These are phyloP conservation scores for Metschnikowia orientalis DNA, from an alignment of 805 yeast genomes.

Conservation along the genomic window DNA sequence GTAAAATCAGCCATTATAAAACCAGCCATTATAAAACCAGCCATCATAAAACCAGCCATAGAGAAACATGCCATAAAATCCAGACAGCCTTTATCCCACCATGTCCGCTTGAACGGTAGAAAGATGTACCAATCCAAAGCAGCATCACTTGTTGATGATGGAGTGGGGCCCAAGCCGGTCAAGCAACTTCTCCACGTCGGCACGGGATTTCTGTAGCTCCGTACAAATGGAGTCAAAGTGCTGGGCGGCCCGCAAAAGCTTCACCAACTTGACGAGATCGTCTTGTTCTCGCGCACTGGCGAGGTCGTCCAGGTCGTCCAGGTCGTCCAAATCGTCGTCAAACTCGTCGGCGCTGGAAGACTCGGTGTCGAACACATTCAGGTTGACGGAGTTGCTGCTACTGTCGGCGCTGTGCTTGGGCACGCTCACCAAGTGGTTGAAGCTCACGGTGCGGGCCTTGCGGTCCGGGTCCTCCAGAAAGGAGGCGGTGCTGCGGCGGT, in stretches of 20 bases:
- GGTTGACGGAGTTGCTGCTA: slow-evolving; percentile 10
- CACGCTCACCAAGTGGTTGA: slow-evolving; percentile 23
- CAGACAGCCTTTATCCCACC: too few relatives aligned
- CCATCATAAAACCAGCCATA: too few relatives aligned
- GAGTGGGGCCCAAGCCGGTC: slow-evolving; percentile 34
- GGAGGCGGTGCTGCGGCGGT: slow-evolving; percentile 6
- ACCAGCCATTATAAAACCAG: too few relatives aligned
- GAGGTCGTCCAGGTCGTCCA: slow-evolving; percentile 5
- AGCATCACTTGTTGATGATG: slow-evolving; percentile 28
- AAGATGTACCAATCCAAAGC: too few relatives aligned
- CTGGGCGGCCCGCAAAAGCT: slow-evolving; percentile 47
- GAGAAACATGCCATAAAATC: too few relatives aligned
- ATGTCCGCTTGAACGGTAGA: too few relatives aligned
- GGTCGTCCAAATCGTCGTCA: slow-evolving; percentile 1
- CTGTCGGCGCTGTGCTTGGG: slow-evolving; percentile 4
- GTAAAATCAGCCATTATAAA: too few relatives aligned
- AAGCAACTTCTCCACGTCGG: slow-evolving; percentile 49
- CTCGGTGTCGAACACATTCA: slow-evolving; percentile 17
- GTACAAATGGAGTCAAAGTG: slow-evolving; percentile 69
- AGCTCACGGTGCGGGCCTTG: slow-evolving; percentile 32
- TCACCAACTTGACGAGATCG: slow-evolving; percentile 36
- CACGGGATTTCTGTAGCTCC: slow-evolving; percentile 52
- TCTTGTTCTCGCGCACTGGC: slow-evolving; percentile 13
- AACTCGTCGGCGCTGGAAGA: slow-evolving; percentile 13
- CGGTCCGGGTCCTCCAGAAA: slow-evolving; percentile 16